These are phyloP conservation scores for Sugiyamaella castrensis DNA, from an alignment of 1,139 yeast species.

Conservation along the genomic window DNA sequence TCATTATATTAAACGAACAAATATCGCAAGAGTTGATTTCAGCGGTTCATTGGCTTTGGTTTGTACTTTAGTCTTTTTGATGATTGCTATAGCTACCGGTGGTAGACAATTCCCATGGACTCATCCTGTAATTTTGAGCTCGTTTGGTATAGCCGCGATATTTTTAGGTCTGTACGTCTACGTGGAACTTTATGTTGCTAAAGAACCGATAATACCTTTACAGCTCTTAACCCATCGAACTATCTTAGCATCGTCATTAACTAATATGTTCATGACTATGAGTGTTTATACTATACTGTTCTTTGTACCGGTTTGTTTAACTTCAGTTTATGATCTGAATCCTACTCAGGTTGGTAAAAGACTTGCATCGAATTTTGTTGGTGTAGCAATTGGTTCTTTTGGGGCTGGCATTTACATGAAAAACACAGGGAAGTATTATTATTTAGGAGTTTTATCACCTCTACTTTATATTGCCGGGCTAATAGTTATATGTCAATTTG, in stretches of 20 bases:
- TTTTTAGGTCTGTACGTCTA: constrained; percentile 43
- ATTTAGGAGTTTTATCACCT: constrained; percentile 47
- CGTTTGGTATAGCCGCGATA: constrained; percentile 30
- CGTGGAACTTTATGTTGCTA: constrained; percentile 54
- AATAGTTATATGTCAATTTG: constrained; percentile 23
- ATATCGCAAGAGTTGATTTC: constrained; percentile 56
- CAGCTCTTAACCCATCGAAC: constrained; percentile 55
- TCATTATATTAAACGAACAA: constrained; percentile 13
- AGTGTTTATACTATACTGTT: constrained; percentile 53
- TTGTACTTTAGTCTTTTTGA: constrained; percentile 47
- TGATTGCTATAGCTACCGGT: constrained; percentile 68
- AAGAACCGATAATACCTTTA: constrained; percentile 68
- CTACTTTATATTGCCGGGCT: constrained; percentile 48
- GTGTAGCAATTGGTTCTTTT: constrained; percentile 67
- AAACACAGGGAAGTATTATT: constrained; percentile 63
- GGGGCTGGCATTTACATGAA: constrained; percentile 70
- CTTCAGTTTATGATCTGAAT: constrained; percentile 52
- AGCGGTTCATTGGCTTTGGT: constrained; percentile 65
- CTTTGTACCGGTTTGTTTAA: constrained; percentile 62
- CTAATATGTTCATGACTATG: constrained; percentile 66
- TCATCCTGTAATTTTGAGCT: constrained; percentile 37
- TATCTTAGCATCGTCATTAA: constrained; percentile 58
- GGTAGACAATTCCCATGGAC: constrained; percentile 53
- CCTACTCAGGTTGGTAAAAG: constrained; percentile 63
- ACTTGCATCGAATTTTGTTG: constrained; percentile 62